phyloP scores from a whole-genome alignment of 352 stramenopile species.

The Phytophthora lateralis region DNA sequence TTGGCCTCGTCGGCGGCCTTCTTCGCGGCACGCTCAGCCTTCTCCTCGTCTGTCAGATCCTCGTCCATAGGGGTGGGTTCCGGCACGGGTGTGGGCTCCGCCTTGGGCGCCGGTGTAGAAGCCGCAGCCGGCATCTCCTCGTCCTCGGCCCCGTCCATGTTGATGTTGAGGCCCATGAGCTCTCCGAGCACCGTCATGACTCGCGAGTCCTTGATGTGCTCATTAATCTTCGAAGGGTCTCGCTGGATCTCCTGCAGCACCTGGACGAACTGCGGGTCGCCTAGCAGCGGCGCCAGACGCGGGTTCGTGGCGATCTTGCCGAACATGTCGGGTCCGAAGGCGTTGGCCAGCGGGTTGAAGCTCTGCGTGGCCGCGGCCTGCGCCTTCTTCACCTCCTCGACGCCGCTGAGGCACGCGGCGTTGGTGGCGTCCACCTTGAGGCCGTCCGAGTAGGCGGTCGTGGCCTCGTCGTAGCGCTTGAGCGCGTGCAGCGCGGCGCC shows the following conservation, averaged over 20 bases:
- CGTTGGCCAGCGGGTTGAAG: constrained; percentile 89
- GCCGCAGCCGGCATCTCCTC: constrained; percentile 52
- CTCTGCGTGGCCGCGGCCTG: constrained; percentile 43
- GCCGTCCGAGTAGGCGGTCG: constrained; percentile 84
- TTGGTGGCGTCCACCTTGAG: constrained; percentile 94
- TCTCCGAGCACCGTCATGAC: constrained; percentile 89
- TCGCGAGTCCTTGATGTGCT: constrained; percentile 81
- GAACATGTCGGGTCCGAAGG: constrained; percentile 97
- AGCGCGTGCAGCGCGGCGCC: constrained; percentile 97
- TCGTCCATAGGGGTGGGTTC: constrained; percentile 85
- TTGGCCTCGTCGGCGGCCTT: constrained; percentile 92
- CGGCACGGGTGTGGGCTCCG: constrained; percentile 33
- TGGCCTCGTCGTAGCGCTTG: constrained; percentile 82
- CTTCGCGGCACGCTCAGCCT: constrained; percentile 53
- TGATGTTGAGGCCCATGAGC: constrained; percentile 84
- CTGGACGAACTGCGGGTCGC: constrained; percentile 92
- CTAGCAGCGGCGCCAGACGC: constrained; percentile 86
- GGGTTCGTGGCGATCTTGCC: constrained; percentile 91
- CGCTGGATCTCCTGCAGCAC: constrained; percentile 80
- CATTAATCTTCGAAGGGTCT: constrained; percentile 79
- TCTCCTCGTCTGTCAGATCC: constrained; percentile 87
- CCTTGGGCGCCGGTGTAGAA: constrained; percentile 29
- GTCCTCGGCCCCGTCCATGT: constrained; percentile 56
- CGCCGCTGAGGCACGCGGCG: constrained; percentile 89
- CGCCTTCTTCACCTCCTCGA: constrained; percentile 94